These are phyloP conservation scores for Ceratocystis colombiana DNA, from an alignment of 2,329 filamentous ascomycete species.

Conservation along the genomic window DNA sequence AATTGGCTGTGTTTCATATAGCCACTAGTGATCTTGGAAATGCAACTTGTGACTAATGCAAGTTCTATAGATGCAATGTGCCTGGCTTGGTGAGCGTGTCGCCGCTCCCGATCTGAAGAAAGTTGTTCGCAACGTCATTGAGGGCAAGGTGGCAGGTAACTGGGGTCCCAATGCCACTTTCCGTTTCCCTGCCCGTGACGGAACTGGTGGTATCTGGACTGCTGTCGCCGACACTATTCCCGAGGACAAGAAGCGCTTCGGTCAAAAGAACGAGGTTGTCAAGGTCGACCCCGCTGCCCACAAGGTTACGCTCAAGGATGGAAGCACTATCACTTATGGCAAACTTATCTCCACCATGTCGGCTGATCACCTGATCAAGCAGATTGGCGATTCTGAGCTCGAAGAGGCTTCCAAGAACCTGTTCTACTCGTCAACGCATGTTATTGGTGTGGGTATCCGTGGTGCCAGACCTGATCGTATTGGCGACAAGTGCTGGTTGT, in stretches of 20 bases:
- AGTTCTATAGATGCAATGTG: constrained; percentile 77
- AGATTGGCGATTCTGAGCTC: constrained; percentile 80
- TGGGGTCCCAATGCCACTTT: constrained; percentile 99
- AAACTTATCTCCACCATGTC: constrained; percentile 95
- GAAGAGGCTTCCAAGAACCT: constrained; percentile 61
- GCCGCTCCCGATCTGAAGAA: constrained; percentile 92
- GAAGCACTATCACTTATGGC: constrained; percentile 80
- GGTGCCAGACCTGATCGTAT: constrained; percentile 88
- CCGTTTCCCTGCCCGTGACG: constrained; percentile 90
- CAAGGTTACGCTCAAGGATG: constrained; percentile 69
- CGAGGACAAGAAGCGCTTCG: constrained; percentile 82
- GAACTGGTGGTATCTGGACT: constrained; percentile 98
- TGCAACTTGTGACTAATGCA: neutral
- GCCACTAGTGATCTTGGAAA: neutral
- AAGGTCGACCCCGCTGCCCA: constrained; percentile 82
- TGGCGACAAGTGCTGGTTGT: constrained; percentile 99
- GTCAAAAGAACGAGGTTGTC: constrained; percentile 70
- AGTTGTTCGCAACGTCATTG: constrained; percentile 85
- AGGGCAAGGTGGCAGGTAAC: constrained; percentile 90
- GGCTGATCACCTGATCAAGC: constrained; percentile 76
- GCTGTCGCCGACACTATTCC: constrained; percentile 89
- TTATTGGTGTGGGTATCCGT: constrained; percentile 90
- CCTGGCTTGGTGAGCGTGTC: constrained; percentile 97
- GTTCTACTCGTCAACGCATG: constrained; percentile 94
- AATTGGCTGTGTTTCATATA: neutral